Evolutionary conservation across 345 rosid species (phyloP), one percentile per base, ranked within the genome.

Genomic region (Trapa incisa): DNA sequence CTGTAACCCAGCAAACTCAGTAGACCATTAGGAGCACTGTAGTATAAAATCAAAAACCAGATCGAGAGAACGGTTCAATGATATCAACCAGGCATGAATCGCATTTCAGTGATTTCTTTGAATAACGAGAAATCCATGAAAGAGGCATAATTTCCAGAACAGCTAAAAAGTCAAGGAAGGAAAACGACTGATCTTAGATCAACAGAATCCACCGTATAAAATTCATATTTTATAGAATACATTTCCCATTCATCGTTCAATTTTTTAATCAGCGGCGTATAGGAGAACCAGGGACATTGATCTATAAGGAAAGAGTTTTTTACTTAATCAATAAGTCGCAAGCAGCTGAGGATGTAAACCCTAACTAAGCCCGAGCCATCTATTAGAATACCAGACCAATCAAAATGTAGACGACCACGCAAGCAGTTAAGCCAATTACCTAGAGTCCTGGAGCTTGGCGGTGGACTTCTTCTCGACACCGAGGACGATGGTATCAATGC

Each of bases 391-490:
- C 61, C 58, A 39, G 67, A 64, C 52, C 73, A 50, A 60, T 54
- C 65, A 35, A 53, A 22, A 45, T 45, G 48, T 13, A 4, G 29
- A 8, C 38, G 48, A 65, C 37, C 41, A 37, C 10, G 3, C 47
- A 43, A 1, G 43, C 17, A 0, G 1, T 11, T 0, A 22, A 17
- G 8, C 16, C 2, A 12, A 2, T 1, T 43, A 85, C 98, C 97
- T 82, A n/a, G 97, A 83, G 75, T 92, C 98, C 78, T 89, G 97
- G 64, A 92, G 97, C 75, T 92, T 92, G 42, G 91, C 89, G 16
- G 92, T 71, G 71, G 98, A 92, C 73, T 92, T 89, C 88, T 92
- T 89, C 85, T 89, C 97, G 68, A 93, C 96, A 50, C 93, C 96
- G 62, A 93, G 94, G 75, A 90, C 98, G 64, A 90, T 85, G 72